Base-by-base conservation (phyloP, 2,329 filamentous ascomycete species). In the Fusarium sp. region DNA sequence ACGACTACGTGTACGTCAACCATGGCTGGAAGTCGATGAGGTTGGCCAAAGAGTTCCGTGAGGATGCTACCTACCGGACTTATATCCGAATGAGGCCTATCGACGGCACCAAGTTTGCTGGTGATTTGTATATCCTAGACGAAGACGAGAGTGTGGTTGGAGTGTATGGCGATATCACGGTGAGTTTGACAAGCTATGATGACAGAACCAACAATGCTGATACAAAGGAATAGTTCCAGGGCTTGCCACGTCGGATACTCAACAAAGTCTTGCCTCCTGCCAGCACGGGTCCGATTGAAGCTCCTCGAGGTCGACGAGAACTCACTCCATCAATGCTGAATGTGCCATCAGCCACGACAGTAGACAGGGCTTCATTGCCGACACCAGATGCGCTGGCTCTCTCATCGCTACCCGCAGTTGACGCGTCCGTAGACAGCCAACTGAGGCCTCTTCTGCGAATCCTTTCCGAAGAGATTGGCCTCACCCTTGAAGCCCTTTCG, bases 401-500 rank as follows among this genome's bases (percentile, higher is more conserved):
- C 12, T 12, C 31, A 2, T 2, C 45, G 12, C 41, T 40, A 7
- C 22, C 24, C 7, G 12, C 32, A 31, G 19, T 11, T 10, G 46
- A 40, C 4, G 11, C 46, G 31, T 39, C 43, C 4, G 22, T 31
- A 4, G 12, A 56, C 15, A 45, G n/a, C 13, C 34, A 35, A 25
- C 35, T 41, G 15, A 46, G 42, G 15, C 50, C 42, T 6, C 41
- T 53, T 39, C 34, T 57, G 72, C 76, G 42, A 74, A 79, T 63
- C 78, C 81, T 71, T 70, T 85, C 88, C n/a, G 80, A 83, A 34
- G 89, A 91, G 74, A 90, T 91, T 83, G 87, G 87, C 54, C 85
- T 91, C n/a, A 85, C 88, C 24, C 79, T 89, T 10, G 85, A 87
- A 28, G 88, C 91, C 67, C 79, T 87, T 28, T 73, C 83, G 4